Conservation (phyloP, 371 early-diverging fungal genomes). For the Cokeromyces recurvatus region DNA sequence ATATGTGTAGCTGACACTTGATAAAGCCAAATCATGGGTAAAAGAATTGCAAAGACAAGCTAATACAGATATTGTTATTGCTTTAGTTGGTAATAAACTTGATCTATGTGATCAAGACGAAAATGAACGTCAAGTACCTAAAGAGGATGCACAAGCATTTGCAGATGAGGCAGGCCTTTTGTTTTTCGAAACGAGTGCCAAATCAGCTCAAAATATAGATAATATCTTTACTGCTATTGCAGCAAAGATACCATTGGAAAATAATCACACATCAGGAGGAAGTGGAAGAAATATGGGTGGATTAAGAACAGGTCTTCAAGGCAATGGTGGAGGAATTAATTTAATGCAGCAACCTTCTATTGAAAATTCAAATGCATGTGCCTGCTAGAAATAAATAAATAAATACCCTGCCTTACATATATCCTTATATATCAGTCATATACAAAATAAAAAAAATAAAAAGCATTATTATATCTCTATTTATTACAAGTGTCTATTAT, state of each 20-base stretch:
- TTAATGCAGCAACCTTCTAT: constrained; percentile 14
- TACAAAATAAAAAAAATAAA: no score
- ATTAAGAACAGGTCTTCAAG: no score
- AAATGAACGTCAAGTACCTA: constrained; percentile 55
- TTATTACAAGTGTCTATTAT: no score
- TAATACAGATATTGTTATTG: constrained; percentile 92
- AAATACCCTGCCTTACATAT: no score
- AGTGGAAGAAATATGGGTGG: no score
- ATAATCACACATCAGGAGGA: no score
- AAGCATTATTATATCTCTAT: no score
- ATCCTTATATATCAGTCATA: no score
- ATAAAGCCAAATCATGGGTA: constrained; percentile 98
- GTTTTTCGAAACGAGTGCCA: constrained; percentile 86
- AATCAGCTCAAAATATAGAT: constrained; percentile 77
- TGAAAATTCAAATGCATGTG: constrained; percentile 12
- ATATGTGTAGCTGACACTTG: constrained; percentile 90
- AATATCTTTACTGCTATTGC: constrained; percentile 70
- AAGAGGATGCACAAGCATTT: constrained; percentile 76
- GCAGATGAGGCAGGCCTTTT: constrained; percentile 75
- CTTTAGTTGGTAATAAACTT: constrained; percentile 93
- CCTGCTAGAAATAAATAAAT: constrained; percentile 12
- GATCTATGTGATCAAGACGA: constrained; percentile 57
- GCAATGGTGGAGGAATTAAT: constrained; percentile 6
- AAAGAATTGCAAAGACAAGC: constrained; percentile 95
- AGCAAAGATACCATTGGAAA: constrained; percentile 20